These are phyloP conservation scores for Populus tomentosa DNA, from an alignment of 441 rosid species.

Conservation along the genomic window DNA sequence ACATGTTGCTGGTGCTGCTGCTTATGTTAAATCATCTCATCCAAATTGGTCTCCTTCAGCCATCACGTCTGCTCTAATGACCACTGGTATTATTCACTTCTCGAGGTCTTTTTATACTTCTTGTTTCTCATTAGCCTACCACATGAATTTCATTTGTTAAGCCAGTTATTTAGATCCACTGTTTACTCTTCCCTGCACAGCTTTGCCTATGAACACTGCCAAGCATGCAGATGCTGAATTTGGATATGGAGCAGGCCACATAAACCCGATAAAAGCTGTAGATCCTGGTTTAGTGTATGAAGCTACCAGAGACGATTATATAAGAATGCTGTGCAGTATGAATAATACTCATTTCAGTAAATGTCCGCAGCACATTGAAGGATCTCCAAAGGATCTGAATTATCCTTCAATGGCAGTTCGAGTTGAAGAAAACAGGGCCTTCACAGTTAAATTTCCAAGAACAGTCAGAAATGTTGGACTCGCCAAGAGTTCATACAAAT, in stretches of 20 bases:
- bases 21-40: slow-evolving; percentile 42
- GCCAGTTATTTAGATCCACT: background rate
- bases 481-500: slow-evolving; percentile 33
- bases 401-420: slow-evolving; percentile 43
- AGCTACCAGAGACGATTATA: slow-evolving; percentile 28
- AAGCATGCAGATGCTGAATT: slow-evolving; percentile 27
- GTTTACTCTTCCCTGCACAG: slow-evolving; percentile 10
- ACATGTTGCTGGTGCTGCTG: slow-evolving; percentile 49
- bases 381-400: slow-evolving; percentile 30
- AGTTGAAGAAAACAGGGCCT: background rate
- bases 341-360: background rate
- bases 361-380: slow-evolving; percentile 30
- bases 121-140: background rate
- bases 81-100: slow-evolving; percentile 37
- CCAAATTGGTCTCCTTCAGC: slow-evolving; percentile 62
- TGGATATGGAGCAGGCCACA: slow-evolving; percentile 46
- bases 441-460: slow-evolving; percentile 35
- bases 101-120: background rate
- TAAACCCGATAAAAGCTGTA: slow-evolving; percentile 32
- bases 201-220: slow-evolving; percentile 33
- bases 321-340: slow-evolving; percentile 31
- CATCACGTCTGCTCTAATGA: slow-evolving; percentile 62
- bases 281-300: slow-evolving; percentile 47
- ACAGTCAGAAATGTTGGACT: slow-evolving; percentile 60
- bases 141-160: background rate